These are phyloP conservation scores for Curvularia sp. DNA, from an alignment of 2,329 filamentous ascomycete species.

Conservation along the genomic window DNA sequence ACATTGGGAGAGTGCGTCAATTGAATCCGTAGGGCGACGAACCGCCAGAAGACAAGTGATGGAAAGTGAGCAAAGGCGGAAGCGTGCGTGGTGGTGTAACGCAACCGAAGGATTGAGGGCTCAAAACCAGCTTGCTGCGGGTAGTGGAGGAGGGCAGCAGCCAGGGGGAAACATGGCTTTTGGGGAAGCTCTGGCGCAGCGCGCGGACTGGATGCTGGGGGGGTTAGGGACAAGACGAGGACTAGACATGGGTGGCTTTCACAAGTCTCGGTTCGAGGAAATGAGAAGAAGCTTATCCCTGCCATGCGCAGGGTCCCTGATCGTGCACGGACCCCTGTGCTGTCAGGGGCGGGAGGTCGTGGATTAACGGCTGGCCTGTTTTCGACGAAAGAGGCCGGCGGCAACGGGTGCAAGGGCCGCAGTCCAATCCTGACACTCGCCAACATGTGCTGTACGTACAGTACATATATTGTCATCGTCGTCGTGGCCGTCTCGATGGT, in stretches of 20 bases:
- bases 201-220: conserved; percentile 43
- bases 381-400: conserved; percentile 8
- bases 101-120: conserved; percentile 37
- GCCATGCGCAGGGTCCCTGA: conserved; percentile 40
- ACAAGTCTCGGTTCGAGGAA: conserved; percentile 48
- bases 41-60: conserved; percentile 16
- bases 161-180: conserved; percentile 48
- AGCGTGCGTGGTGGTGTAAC: conserved; percentile 30
- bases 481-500: not conserved
- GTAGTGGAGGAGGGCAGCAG: conserved; percentile 48
- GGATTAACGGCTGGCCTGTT: conserved; percentile 23
- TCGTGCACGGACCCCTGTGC: conserved; percentile 39
- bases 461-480: not conserved
- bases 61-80: conserved; percentile 13
- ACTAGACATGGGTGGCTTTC: conserved; percentile 43
- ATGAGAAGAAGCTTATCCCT: conserved; percentile 40
- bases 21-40: conserved; percentile 27
- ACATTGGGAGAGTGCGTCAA: conserved; percentile 29
- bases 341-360: conserved; percentile 36
- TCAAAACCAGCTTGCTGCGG: conserved; percentile 49
- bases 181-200: conserved; percentile 42
- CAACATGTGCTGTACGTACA: not conserved
- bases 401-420: conserved; percentile 18
- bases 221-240: conserved; percentile 33
- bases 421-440: conserved; percentile 17